A percentile compares a stretch with the other conserved stretches of the same genome.
These are phyloP conservation scores for Kodamaea fungicola DNA, from an alignment of 1,139 yeast species.

Conservation along the genomic window DNA sequence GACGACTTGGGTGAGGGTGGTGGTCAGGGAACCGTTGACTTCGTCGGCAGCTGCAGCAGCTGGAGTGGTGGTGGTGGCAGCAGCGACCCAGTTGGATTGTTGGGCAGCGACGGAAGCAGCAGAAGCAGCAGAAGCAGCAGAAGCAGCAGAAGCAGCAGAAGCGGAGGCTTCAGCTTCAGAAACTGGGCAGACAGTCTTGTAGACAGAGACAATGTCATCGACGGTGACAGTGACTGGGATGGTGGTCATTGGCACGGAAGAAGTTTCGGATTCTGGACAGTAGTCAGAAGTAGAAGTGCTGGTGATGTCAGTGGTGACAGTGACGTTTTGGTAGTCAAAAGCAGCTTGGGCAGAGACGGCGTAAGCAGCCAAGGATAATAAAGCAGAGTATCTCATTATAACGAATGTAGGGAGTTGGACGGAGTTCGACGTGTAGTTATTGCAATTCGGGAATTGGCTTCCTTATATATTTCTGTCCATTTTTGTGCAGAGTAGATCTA, in stretches of 20 bases:
- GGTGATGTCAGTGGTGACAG: conserved; percentile 7
- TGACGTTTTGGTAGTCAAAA: not conserved
- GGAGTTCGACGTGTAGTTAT: not conserved
- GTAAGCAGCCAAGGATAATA: conserved; percentile 11
- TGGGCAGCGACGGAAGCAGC: conserved; percentile 4
- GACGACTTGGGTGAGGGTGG: conserved; percentile 1
- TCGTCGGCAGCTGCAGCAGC: conserved; percentile 7
- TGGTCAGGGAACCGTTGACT: conserved; percentile 4
- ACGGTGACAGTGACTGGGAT: conserved; percentile 14
- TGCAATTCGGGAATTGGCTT: no score
- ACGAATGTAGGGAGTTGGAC: conserved; percentile 17
- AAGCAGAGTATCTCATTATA: conserved; percentile 10
- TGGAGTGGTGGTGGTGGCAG: conserved; percentile 9
- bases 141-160: conserved; percentile 7
- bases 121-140: conserved; percentile 8
- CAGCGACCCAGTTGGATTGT: conserved; percentile 1
- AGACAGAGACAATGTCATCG: conserved; percentile 13
- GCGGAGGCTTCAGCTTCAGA: conserved; percentile 8
- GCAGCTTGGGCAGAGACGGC: conserved; percentile 10
- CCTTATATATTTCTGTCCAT: no score
- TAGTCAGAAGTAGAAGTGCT: conserved; percentile 9
- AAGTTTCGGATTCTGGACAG: conserved; percentile 12
- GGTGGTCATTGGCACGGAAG: conserved; percentile 9
- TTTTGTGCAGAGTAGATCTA: no score
- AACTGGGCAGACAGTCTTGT: conserved; percentile 21